Evolutionary conservation across 1,284 basidiomycete species (phyloP).

Genomic region (Microbotryum saponariae): DNA sequence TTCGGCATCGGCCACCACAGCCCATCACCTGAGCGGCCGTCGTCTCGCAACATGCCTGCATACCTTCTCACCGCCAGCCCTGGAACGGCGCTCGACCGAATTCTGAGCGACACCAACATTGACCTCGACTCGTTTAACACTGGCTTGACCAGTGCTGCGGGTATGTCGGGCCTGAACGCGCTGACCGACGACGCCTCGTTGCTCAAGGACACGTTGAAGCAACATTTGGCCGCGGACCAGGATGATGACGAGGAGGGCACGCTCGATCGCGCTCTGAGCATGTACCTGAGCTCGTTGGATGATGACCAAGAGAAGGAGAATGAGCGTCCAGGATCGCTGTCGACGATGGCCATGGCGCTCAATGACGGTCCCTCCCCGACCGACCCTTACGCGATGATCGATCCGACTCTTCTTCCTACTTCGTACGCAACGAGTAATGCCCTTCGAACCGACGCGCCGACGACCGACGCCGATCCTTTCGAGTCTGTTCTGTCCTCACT

Average conservation of each 20-base stretch:
- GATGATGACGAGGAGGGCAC: not conserved
- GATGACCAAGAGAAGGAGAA: not conserved
- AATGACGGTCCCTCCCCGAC: not conserved
- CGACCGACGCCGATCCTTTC: conserved; percentile 19
- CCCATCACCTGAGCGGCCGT: conserved; percentile 17
- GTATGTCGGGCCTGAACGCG: not conserved
- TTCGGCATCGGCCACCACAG: conserved; percentile 16
- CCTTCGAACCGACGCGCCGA: conserved; percentile 7
- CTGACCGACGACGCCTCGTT: no score
- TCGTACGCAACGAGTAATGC: not conserved
- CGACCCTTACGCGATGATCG: not conserved
- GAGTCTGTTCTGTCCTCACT: conserved; percentile 26
- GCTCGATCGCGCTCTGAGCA: conserved; percentile 12
- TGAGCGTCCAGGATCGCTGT: not conserved
- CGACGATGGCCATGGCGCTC: not conserved
- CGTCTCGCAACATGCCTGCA: conserved; percentile 11
- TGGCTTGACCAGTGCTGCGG: not conserved
- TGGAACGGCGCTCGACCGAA: conserved; percentile 30
- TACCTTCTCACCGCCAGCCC: conserved; percentile 34
- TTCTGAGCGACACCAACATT: conserved; percentile 31
- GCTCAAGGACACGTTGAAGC: no score
- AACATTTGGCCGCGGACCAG: not conserved
- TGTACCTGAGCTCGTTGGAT: not conserved
- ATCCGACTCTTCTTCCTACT: not conserved
- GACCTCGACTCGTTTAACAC: conserved; percentile 7